Conservation (phyloP, 2,329 filamentous ascomycete species). For the Talaromyces pinophilus region DNA sequence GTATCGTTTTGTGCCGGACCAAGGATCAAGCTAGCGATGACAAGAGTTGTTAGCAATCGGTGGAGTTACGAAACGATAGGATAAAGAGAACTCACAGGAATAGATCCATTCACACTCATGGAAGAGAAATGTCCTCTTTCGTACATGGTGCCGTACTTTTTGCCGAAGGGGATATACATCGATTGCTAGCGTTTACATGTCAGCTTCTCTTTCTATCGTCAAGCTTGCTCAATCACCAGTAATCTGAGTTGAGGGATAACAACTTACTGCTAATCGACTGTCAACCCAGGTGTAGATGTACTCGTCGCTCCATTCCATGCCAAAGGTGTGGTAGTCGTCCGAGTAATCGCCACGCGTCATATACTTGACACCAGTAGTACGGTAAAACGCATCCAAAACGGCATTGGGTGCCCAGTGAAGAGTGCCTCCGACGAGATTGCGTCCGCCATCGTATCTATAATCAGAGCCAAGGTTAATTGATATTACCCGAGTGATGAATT, state of each 20-base stretch:
- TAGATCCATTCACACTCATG: conserved; percentile 22
- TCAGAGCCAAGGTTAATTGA: neutral
- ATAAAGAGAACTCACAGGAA: conserved; percentile 12
- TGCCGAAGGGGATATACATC: conserved; percentile 21
- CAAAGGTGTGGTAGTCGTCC: conserved; percentile 19
- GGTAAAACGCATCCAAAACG: conserved; percentile 19
- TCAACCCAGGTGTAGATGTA: conserved; percentile 23
- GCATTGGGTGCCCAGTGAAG: conserved; percentile 21
- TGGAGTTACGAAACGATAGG: too few species aligned
- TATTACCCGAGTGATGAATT: neutral
- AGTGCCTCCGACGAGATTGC: conserved; percentile 19
- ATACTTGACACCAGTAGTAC: conserved; percentile 18
- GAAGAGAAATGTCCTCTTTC: conserved; percentile 19
- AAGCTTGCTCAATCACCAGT: neutral
- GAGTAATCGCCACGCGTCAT: conserved; percentile 22
- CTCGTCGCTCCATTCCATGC: conserved; percentile 23
- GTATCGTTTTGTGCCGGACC: conserved; percentile 18
- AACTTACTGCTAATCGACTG: conserved; percentile 20
- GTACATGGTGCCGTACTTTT: conserved; percentile 23
- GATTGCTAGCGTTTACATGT: conserved; percentile 14
- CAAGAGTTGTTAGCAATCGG: neutral
- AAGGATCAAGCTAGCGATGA: conserved; percentile 17
- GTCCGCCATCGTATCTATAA: conserved; percentile 16
- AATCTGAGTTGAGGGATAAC: too few species aligned
- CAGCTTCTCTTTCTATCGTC: neutral